Conservation (phyloP, 106 monocot species). For the Agapanthus africanus region DNA sequence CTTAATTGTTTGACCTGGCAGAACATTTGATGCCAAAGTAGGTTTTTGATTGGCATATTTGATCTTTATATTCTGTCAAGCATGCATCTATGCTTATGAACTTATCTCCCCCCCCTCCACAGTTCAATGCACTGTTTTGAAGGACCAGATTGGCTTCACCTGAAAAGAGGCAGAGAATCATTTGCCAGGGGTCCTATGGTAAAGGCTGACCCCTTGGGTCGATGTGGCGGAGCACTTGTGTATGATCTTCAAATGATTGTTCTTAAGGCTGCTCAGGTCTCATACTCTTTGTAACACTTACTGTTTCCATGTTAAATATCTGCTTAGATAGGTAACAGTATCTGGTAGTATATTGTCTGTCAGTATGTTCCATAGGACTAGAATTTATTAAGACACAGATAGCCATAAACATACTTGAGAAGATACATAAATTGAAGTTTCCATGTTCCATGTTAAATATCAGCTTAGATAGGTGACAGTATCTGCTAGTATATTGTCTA, state of each 20-base stretch:
- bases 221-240: slow-evolving; percentile 78
- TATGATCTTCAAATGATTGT: slow-evolving; percentile 86
- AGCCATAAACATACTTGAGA: too few species aligned
- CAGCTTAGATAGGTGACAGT: too few species aligned
- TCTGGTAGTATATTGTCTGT: background rate
- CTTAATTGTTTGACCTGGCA: background rate
- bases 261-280: slow-evolving; percentile 87
- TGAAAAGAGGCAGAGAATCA: slow-evolving; percentile 92
- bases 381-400: too few species aligned
- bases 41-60: background rate
- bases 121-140: slow-evolving; percentile 99
- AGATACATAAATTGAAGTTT: too few species aligned
- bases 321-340: too few species aligned
- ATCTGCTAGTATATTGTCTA: background rate
- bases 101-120: slow-evolving; percentile 12
- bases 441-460: too few species aligned
- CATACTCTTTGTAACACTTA: background rate
- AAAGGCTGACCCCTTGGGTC: slow-evolving; percentile 73
- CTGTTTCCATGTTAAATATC: too few species aligned
- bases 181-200: slow-evolving; percentile 77
- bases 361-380: background rate
- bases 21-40: background rate
- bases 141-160: slow-evolving; percentile 84
- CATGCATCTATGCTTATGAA: background rate
- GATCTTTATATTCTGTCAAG: background rate